A percentile compares a stretch with the other conserved stretches of the same genome.
phyloP scores from a whole-genome alignment of 371 early-diverging fungal genomes.

The Amoeboaphelidium protococcarum region DNA sequence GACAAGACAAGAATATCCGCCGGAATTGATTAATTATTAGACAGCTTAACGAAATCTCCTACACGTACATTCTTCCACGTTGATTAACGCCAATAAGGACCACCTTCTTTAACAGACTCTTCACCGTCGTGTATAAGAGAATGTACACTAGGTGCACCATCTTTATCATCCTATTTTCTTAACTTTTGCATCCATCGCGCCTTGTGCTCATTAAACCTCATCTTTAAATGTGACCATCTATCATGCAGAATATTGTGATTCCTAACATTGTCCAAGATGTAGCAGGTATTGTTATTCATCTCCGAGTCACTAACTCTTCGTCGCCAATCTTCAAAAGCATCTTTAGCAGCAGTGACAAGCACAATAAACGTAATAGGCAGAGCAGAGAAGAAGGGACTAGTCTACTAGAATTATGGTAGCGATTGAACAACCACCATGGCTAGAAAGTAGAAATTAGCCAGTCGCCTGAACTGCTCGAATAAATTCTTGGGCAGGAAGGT shows the following conservation, averaged over 20 bases:
- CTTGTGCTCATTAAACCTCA: no score
- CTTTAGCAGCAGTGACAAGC: slow-evolving; percentile 61
- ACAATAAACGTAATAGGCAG: slow-evolving; percentile 63
- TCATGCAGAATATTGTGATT: no score
- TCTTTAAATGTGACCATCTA: no score
- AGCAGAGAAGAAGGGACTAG: slow-evolving; percentile 44
- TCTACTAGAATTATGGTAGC: slow-evolving; percentile 37
- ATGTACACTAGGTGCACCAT: no score
- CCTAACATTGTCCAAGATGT: no score
- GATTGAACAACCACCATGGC: slow-evolving; percentile 57
- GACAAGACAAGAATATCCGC: slow-evolving; percentile 74
- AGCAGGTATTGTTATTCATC: no score
- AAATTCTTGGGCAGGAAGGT: slow-evolving; percentile 79
- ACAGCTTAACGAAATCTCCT: slow-evolving; percentile 65
- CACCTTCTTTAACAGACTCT: no score
- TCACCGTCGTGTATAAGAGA: no score
- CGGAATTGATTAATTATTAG: slow-evolving; percentile 72
- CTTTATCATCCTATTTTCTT: no score
- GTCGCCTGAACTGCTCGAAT: slow-evolving; percentile 69
- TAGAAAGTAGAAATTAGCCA: slow-evolving; percentile 80
- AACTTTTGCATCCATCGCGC: no score
- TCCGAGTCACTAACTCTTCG: no score
- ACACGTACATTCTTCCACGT: slow-evolving; percentile 62
- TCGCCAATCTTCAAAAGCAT: slow-evolving; percentile 74
- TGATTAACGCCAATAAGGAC: no score